Conservation (phyloP, 805 yeast species). For the Candida pseudofarinosa region DNA sequence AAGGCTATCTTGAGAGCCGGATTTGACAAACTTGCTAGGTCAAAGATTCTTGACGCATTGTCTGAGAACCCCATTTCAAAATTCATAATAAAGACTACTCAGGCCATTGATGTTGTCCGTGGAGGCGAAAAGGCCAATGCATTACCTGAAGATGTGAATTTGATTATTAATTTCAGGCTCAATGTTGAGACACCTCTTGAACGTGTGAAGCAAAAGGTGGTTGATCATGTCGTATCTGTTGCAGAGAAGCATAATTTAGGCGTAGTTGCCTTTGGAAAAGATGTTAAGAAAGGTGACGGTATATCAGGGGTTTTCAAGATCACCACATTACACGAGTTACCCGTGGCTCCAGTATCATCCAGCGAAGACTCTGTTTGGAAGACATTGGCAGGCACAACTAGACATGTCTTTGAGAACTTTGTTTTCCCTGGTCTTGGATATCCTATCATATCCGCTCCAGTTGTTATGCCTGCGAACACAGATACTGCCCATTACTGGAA, state of each 20-base stretch:
- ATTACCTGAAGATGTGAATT: constrained; percentile 31
- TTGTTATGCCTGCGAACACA: constrained; percentile 64
- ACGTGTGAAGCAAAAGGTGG: constrained; percentile 19
- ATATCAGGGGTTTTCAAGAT: constrained; percentile 14
- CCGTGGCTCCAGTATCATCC: constrained; percentile 47
- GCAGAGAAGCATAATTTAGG: constrained; percentile 25
- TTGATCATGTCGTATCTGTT: constrained; percentile 19
- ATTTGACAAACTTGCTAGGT: constrained; percentile 31
- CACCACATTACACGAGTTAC: constrained; percentile 17
- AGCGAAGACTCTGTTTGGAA: constrained; percentile 36
- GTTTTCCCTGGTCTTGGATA: constrained; percentile 29
- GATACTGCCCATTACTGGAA: constrained; percentile 67
- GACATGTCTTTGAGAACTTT: constrained; percentile 46
- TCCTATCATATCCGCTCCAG: constrained; percentile 49
- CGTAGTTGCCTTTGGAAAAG: constrained; percentile 32
- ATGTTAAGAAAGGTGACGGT: constrained; percentile 15
- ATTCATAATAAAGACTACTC: constrained; percentile 33
- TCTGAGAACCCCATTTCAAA: constrained; percentile 16
- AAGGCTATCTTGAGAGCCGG: constrained; percentile 34
- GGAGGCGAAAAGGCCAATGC: constrained; percentile 43
- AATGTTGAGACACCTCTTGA: constrained; percentile 26
- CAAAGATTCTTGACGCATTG: constrained; percentile 22
- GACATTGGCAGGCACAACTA: constrained; percentile 38
- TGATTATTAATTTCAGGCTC: constrained; percentile 34
- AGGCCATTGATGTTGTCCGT: constrained; percentile 31